A percentile compares a stretch with the other conserved stretches of the same genome.
Evolutionary conservation across 768 basidiomycete genomes (phyloP).

Genomic region (Kondoa subrosea): DNA sequence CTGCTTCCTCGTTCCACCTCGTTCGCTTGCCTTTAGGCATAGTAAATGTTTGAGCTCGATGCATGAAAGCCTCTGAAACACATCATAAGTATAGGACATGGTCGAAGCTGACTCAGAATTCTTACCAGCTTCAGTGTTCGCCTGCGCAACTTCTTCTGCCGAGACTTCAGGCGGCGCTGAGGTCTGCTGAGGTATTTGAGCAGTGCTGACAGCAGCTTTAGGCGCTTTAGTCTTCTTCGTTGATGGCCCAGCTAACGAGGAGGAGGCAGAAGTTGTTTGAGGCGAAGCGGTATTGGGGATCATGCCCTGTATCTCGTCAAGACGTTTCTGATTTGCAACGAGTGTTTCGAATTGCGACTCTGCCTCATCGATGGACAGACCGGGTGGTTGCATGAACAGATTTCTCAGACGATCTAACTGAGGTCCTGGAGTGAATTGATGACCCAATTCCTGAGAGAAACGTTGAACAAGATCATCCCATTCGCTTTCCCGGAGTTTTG

Average conservation of each 20-base stretch:
- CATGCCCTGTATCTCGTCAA: background rate
- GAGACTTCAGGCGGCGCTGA: conserved; percentile 38
- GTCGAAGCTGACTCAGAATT: background rate
- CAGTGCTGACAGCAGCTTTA: too few relatives aligned
- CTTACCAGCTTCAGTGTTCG: background rate
- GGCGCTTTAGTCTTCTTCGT: too few relatives aligned
- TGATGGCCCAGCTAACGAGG: too few relatives aligned
- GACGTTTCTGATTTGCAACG: background rate
- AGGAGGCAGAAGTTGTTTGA: too few relatives aligned
- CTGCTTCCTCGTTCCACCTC: conserved; percentile 66
- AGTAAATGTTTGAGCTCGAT: background rate
- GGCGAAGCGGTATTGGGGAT: background rate
- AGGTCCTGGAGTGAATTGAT: conserved; percentile 1
- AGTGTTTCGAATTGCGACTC: conserved; percentile 22
- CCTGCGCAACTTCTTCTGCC: conserved; percentile 43
- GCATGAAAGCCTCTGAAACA: conserved; percentile 32
- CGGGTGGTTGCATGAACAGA: conserved; percentile 19
- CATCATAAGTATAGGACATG: background rate
- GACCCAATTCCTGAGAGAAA: conserved; percentile 28
- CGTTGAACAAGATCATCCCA: conserved; percentile 47
- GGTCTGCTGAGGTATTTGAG: conserved; percentile 31
- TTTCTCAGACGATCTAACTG: conserved; percentile 21
- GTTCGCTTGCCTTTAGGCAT: conserved; percentile 3
- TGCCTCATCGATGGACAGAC: conserved; percentile 18
- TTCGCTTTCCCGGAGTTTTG: conserved; percentile 44